These are phyloP conservation scores for Lachancea mirantina DNA, from an alignment of 805 yeast genomes.

Conservation along the genomic window DNA sequence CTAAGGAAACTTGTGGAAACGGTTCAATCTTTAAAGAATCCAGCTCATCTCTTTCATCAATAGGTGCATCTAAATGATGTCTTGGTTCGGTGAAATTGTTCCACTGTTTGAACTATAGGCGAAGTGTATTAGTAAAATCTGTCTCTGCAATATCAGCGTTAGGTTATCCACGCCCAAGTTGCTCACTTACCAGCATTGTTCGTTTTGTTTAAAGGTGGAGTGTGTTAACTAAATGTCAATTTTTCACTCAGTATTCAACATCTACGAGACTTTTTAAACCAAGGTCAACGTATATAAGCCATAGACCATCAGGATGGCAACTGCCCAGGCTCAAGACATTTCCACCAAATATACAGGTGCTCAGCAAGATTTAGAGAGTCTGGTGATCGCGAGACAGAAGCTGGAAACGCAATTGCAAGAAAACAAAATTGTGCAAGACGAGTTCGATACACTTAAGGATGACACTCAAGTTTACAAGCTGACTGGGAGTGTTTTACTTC, in stretches of 20 bases:
- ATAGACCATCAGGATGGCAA: too few species aligned
- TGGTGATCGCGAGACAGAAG: constrained; percentile 68
- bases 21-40: constrained; percentile 22
- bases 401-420: constrained; percentile 94
- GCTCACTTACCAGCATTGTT: constrained; percentile 3
- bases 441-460: constrained; percentile 58
- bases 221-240: neutral
- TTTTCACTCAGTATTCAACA: too few species aligned
- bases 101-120: constrained; percentile 44
- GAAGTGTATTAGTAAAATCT: constrained; percentile 6
- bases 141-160: neutral
- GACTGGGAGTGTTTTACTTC: constrained; percentile 86
- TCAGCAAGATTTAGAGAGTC: constrained; percentile 43
- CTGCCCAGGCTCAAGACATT: constrained; percentile 5
- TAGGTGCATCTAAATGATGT: constrained; percentile 36
- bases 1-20: constrained; percentile 29
- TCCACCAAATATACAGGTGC: constrained; percentile 33
- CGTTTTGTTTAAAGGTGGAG: neutral
- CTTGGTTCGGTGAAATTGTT: constrained; percentile 40
- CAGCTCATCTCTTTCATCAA: constrained; percentile 13
- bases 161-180: too few species aligned
- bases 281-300: too few species aligned
- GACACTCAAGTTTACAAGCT: constrained; percentile 78
- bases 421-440: constrained; percentile 79
- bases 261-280: too few species aligned